Percentiles rank a stretch among this genome's conserved stretches.
Conservation (phyloP, 1,284 basidiomycete species). For the Tylopilus sp. region DNA sequence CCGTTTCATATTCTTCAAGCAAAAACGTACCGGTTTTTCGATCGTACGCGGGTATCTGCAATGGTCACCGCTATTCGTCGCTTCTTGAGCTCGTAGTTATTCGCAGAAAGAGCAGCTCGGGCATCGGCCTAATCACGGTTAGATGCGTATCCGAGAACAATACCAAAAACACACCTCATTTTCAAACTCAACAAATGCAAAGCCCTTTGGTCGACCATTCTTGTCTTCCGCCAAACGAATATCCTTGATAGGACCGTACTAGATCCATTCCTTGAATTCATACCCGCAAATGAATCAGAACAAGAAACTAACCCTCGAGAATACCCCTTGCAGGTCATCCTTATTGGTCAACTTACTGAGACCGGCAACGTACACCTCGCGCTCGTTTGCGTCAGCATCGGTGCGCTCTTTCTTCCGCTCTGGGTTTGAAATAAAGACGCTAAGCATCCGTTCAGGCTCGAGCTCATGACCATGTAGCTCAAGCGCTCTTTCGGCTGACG, state of each 20-base stretch:
- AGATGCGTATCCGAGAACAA: slow-evolving; percentile 6
- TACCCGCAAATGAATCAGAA: neutral
- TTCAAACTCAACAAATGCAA: slow-evolving; percentile 93
- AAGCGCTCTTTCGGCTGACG: slow-evolving; percentile 78
- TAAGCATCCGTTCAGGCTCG: slow-evolving; percentile 69
- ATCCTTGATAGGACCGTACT: slow-evolving; percentile 85
- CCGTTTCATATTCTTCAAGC: neutral
- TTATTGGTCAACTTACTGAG: slow-evolving; percentile 78
- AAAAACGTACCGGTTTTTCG: slow-evolving; percentile 56
- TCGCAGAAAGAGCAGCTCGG: slow-evolving; percentile 72
- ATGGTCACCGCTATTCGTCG: slow-evolving; percentile 85
- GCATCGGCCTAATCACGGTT: slow-evolving; percentile 65
- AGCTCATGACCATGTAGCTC: slow-evolving; percentile 79
- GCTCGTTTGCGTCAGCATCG: slow-evolving; percentile 81
- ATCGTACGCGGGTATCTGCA: slow-evolving; percentile 72
- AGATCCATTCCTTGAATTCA: slow-evolving; percentile 24
- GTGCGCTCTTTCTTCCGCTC: slow-evolving; percentile 85
- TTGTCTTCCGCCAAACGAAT: slow-evolving; percentile 80
- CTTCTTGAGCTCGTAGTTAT: slow-evolving; percentile 86
- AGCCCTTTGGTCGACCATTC: slow-evolving; percentile 78
- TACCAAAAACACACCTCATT: slow-evolving; percentile 60
- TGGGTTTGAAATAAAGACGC: slow-evolving; percentile 90
- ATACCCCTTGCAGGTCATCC: slow-evolving; percentile 76
- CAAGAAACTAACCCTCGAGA: slow-evolving; percentile 63
- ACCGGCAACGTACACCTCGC: slow-evolving; percentile 86